Evolutionary conservation across 1,284 basidiomycete genomes (phyloP), one percentile per base, ranked within the genome.

Genomic region (Entoloma clypeatum): DNA sequence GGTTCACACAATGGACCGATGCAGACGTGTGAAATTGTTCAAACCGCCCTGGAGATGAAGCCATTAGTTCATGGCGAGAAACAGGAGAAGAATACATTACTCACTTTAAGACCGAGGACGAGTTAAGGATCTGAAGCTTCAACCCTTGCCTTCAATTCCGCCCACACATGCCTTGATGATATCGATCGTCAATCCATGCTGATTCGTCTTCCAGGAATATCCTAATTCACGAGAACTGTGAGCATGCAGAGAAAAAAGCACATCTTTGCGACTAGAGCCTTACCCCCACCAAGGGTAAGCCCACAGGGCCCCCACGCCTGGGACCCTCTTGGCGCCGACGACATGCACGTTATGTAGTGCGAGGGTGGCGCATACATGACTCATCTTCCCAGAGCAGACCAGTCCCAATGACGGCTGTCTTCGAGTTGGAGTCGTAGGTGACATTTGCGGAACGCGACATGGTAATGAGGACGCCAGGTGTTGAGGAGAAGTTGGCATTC

Each of bases 1-100:
- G n/a, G n/a, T n/a, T n/a, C n/a, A n/a, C n/a, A n/a, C n/a, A n/a
- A n/a, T n/a, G n/a, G n/a, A n/a, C n/a, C n/a, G n/a, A n/a, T n/a
- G n/a, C n/a, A n/a, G n/a, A n/a, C n/a, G n/a, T n/a, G n/a, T n/a
- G 46, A 77, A 81, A 51, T 81, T 81, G 48, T 81, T 81, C 48
- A 68, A 61, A 11, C 77, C 75, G 28, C 77, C 78, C 75, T 79
- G 34, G 2, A 36, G 9, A n/a, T n/a, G n/a, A n/a, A 18, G 21
- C 27, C 14, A 19, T 21, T 10, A 41, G 30, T 18, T 17, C 7
- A 11, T 10, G 5, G 23, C 9, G 8, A 24, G 29, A 13, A n/a
- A 27, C 14, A 4, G 13, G n/a, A n/a, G n/a, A 26, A n/a, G 24
- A 10, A 25, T 29, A 23, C 24, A 11, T 6, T 17, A 25, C 55